These are phyloP conservation scores for Lathyrus aphaca DNA, from an alignment of 306 rosid species.

Conservation along the genomic window DNA sequence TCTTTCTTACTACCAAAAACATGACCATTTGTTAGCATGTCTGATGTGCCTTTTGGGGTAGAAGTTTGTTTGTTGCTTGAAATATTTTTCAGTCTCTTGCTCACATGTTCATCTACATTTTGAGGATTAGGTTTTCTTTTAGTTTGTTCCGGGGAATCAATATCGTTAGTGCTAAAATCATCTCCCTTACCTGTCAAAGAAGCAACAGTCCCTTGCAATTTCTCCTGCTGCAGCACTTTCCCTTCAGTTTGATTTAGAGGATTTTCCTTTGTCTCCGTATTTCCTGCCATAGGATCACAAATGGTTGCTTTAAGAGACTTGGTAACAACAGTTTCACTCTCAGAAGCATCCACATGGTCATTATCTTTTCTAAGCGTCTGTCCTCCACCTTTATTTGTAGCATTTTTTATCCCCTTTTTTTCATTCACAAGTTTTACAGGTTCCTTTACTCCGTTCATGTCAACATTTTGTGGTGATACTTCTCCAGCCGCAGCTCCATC, in stretches of 20 bases:
- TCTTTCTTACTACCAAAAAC: constrained; percentile 35
- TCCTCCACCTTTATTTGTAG: constrained; percentile 42
- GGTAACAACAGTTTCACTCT: constrained; percentile 32
- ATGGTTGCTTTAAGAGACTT: constrained; percentile 42
- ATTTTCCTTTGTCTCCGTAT: constrained; percentile 40
- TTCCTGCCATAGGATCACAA: constrained; percentile 44
- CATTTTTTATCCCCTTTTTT: constrained; percentile 46
- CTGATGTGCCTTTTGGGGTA: constrained; percentile 38
- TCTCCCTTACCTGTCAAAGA: constrained; percentile 35
- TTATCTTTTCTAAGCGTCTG: constrained; percentile 23
- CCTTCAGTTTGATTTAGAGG: constrained; percentile 47
- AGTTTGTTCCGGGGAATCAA: constrained; percentile 44
- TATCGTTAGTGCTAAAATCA: constrained; percentile 28
- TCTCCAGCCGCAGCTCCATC: constrained; percentile 47
- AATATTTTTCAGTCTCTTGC: constrained; percentile 48
- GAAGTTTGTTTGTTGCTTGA: constrained; percentile 53
- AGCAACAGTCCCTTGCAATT: constrained; percentile 35
- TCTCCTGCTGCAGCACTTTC: constrained; percentile 35
- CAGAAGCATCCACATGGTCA: constrained; percentile 39
- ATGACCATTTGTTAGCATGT: constrained; percentile 46
- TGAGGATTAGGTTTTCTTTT: constrained; percentile 46
- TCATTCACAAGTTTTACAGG: constrained; percentile 44
- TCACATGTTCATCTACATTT: constrained; percentile 41
- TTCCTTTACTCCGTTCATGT: constrained; percentile 37
- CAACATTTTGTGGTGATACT: constrained; percentile 40